Evolutionary conservation across 352 stramenopile species (phyloP).

Genomic region (Bremia lactucae): DNA sequence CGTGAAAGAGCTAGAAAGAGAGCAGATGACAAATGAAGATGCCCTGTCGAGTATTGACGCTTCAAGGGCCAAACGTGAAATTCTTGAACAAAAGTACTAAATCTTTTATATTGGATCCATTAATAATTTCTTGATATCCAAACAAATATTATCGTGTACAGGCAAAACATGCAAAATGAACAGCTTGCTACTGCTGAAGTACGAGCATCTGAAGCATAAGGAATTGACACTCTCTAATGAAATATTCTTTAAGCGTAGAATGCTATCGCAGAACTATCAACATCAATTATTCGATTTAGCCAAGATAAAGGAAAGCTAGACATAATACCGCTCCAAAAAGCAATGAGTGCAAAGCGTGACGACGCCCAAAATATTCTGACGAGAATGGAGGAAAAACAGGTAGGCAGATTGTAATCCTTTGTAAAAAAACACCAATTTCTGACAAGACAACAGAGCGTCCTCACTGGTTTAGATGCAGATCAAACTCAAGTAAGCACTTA

Average conservation of each 20-base stretch:
- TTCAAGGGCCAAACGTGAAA: conserved; percentile 17
- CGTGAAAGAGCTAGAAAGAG: conserved; percentile 29
- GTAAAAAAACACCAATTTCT: conserved; percentile 1
- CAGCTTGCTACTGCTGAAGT: conserved; percentile 25
- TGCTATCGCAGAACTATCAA: conserved; percentile 21
- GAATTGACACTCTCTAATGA: conserved; percentile 3
- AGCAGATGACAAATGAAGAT: conserved; percentile 43
- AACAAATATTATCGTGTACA: conserved; percentile 10
- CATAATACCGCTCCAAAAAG: conserved; percentile 10
- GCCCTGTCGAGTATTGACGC: conserved; percentile 21
- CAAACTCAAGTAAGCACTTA: conserved; percentile 18
- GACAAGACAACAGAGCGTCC: conserved; percentile 9
- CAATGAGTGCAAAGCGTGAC: conserved; percentile 9
- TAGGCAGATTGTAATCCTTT: neutral
- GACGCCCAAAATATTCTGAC: conserved; percentile 8
- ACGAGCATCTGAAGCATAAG: neutral
- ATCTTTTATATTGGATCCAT: too few species aligned
- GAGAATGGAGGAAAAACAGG: conserved; percentile 22
- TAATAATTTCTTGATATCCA: too few species aligned
- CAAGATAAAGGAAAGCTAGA: conserved; percentile 4
- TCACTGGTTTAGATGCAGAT: conserved; percentile 15
- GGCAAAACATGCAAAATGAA: conserved; percentile 17
- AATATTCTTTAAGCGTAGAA: conserved; percentile 10
- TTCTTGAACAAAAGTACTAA: conserved; percentile 22
- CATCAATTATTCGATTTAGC: conserved; percentile 11